Base-by-base conservation (phyloP, 495 filamentous ascomycete species). In the Amphirosellinia nigrospora region DNA sequence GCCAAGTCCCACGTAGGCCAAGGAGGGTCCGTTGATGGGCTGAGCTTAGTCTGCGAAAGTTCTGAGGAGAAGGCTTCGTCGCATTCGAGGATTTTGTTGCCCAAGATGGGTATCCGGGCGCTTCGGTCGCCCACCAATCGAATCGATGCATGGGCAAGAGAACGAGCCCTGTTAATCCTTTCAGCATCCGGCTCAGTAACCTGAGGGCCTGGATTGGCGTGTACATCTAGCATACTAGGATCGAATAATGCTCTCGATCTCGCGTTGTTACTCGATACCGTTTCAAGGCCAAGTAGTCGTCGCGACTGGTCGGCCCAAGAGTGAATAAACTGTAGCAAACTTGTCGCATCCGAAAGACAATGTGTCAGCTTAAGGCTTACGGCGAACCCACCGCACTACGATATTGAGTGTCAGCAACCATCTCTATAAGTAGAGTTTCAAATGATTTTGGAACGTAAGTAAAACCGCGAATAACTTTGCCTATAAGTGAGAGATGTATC, bases 281-380 rank as follows among this genome's bases (percentile, higher is more conserved):
- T 45, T 16, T 38, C 46, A 10, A 45, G n/a, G 36, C 30, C 45
- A 28, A 71, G 74, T 0, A 74, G 53, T 15, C 43, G 46, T 46
- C 45, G 63, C 55, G 70, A 79, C 45, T 28, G 62, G 10, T 65
- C 67, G 41, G 82, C 79, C 84, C 82, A 86, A 39, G 81, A 76
- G 36, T 86, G 79, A 5, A 81, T 76, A 38, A 89, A 88, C 21
- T 78, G 70, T 15, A 81, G 73, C n/a, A 89, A 66, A 1, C 82
- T 55, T 34, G 81, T 74, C 3, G 84, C 83, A 74, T 89, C 86
- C 1, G 81, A 81, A 6, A 88, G 72, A 19, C 80, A 79, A 71
- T 89, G 86, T 0, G 82, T 77, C 0, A 85, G 63, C 46, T 78
- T 81, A 23, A 84, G 73, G 36, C 80, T 77, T 6, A 87, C 48